phyloP scores from a whole-genome alignment of 208 protist species.

The Acanthamoeba castellanii region DNA sequence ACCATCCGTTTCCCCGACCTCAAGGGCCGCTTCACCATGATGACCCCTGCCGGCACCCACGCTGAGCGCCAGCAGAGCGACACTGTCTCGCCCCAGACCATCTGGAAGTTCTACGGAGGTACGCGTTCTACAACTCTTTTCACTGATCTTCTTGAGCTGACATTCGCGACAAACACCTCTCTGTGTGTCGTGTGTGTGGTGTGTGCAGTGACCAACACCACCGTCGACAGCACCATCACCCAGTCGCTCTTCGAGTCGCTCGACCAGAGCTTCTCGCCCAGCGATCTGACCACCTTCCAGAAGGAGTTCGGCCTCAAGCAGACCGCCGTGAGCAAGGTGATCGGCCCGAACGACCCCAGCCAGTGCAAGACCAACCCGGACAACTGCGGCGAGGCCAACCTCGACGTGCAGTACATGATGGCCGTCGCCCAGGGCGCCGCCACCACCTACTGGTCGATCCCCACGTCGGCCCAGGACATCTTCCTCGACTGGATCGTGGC shows the following conservation, averaged over 20 bases:
- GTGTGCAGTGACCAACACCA: not conserved
- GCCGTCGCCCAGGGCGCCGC: constrained; percentile 19
- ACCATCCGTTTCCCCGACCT: constrained; percentile 58
- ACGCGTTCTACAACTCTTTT: not conserved
- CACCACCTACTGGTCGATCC: constrained; percentile 80
- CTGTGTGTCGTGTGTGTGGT: too few relatives aligned
- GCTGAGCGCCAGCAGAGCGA: not conserved
- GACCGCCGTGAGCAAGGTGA: not conserved
- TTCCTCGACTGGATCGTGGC: constrained; percentile 76
- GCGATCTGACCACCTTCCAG: constrained; percentile 32
- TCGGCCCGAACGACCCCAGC: constrained; percentile 38
- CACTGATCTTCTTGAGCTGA: not conserved
- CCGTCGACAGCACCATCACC: not conserved
- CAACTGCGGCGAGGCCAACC: constrained; percentile 63
- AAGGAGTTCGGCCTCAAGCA: not conserved
- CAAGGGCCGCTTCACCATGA: constrained; percentile 5
- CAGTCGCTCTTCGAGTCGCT: constrained; percentile 65
- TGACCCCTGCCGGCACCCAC: not conserved
- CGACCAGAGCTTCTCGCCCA: constrained; percentile 35
- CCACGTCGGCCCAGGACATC: not conserved
- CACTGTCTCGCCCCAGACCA: constrained; percentile 25
- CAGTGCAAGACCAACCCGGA: constrained; percentile 9
- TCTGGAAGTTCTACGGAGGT: constrained; percentile 66
- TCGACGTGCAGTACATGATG: constrained; percentile 75
- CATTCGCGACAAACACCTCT: not conserved